A percentile compares a stretch with the other conserved stretches of the same genome.
These are phyloP conservation scores for Termitomyces eurrhizus DNA, from an alignment of 768 basidiomycete genomes.

Conservation along the genomic window DNA sequence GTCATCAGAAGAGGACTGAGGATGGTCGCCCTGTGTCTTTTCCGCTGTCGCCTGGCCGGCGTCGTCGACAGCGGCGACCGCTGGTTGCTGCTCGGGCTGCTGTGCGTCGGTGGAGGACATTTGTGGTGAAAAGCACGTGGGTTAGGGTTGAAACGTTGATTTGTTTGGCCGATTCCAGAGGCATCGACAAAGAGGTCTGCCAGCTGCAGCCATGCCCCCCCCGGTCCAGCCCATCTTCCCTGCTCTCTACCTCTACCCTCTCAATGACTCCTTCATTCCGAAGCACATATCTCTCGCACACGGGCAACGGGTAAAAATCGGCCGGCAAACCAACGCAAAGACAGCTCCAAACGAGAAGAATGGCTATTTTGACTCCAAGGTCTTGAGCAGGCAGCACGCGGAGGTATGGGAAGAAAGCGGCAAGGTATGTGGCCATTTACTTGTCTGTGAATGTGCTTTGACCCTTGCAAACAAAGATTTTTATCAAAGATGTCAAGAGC, in stretches of 20 bases:
- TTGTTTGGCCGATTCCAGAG: slow-evolving; percentile 15
- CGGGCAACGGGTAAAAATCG: slow-evolving; percentile 81
- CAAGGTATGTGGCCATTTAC: slow-evolving; percentile 52
- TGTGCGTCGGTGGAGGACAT: not conserved
- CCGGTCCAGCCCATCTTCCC: slow-evolving; percentile 27
- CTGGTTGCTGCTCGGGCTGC: not conserved
- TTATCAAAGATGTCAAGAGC: slow-evolving; percentile 97
- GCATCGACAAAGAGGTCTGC: slow-evolving; percentile 9
- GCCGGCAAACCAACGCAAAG: slow-evolving; percentile 93
- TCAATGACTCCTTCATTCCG: slow-evolving; percentile 92
- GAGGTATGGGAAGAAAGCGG: slow-evolving; percentile 94
- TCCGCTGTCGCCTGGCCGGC: not conserved
- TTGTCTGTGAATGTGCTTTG: not conserved
- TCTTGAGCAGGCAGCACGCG: slow-evolving; percentile 91
- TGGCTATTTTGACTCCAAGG: slow-evolving; percentile 95
- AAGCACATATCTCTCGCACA: slow-evolving; percentile 85
- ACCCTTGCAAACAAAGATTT: slow-evolving; percentile 57
- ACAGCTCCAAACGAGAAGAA: slow-evolving; percentile 90
- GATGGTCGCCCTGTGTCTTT: not conserved
- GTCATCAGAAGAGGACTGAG: not conserved
- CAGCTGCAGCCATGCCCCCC: slow-evolving; percentile 25
- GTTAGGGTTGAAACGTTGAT: slow-evolving; percentile 17
- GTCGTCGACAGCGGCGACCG: not conserved
- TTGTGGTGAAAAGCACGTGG: slow-evolving; percentile 1
- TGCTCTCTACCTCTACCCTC: slow-evolving; percentile 76